phyloP scores from a whole-genome alignment of 768 basidiomycete genomes.

The Xerocomellus amylosporus region DNA sequence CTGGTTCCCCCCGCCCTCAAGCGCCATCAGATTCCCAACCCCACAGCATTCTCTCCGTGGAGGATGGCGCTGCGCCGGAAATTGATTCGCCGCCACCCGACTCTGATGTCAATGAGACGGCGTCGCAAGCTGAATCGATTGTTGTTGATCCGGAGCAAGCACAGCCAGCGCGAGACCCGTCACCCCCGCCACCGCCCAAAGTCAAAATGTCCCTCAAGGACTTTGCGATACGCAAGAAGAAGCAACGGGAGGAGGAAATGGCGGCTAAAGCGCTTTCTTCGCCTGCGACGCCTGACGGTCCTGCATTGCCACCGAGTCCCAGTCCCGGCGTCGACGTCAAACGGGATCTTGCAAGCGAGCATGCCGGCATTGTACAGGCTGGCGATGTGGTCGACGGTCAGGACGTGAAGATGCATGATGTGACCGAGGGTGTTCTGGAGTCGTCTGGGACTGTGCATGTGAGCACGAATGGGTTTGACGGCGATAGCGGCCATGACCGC shows the following conservation, averaged over 20 bases:
- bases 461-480: constrained; percentile 1
- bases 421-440: neutral
- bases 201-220: constrained; percentile 58
- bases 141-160: constrained; percentile 4
- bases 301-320: constrained; percentile 19
- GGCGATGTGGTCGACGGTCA: neutral
- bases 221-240: constrained; percentile 54
- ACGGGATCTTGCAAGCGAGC: constrained; percentile 14
- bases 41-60: neutral
- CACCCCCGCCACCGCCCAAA: constrained; percentile 42
- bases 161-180: constrained; percentile 17
- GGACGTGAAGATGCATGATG: constrained; percentile 13
- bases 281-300: constrained; percentile 15
- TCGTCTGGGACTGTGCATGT: neutral
- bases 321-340: constrained; percentile 23
- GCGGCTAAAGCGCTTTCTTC: constrained; percentile 29
- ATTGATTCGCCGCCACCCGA: neutral
- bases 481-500: neutral
- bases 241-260: constrained; percentile 46
- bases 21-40: neutral
- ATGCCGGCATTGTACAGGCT: neutral
- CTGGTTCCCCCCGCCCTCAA: constrained; percentile 2
- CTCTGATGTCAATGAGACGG: constrained; percentile 1
- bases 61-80: neutral
- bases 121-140: constrained; percentile 9